Evolutionary conservation across 1,139 yeast genomes (phyloP), one percentile per base, ranked within the genome.

Genomic region (Sugiyamaella pinicola): DNA sequence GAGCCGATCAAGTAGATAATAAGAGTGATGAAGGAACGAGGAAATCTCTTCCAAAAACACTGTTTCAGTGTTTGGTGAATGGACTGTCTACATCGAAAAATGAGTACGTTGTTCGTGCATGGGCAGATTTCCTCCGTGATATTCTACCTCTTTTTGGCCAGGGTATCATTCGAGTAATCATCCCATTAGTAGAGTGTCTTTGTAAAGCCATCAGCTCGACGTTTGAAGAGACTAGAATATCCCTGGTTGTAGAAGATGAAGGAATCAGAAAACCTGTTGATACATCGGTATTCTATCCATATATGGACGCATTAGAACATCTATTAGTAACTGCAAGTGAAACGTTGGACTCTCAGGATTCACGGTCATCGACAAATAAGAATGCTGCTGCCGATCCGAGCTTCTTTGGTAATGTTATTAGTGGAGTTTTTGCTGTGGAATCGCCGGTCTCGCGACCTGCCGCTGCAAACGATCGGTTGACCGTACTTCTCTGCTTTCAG

Each of bases 341-440:
- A 5, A 62, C 77, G 81, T 55, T 84, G 75, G 62, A 68, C 80
- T 52, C 62, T 69, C 57, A 53, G 65, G 75, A 51, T 17, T 43
- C 51, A 5, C 47, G 50, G 5, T 19, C 42, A 10, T n/a, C 38
- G 5, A 18, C 53, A 9, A 22, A 49, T 15, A 52, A 55, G 37
- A 45, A 34, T 24, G 8, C 43, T 22, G 12, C 47, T 10, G 35
- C 35, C 7, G 62, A 59, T 24, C 57, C 60, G 6, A 62, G 66
- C 0, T 85, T 87, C 64, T 79, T 87, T 58, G 89, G 89, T 0
- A 82, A 81, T 55, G 91, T 87, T 10, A 85, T 86, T 47, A 90
- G 87, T 58, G 96, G 96, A 2, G 96, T 90, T 0, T 88, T 91
- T 64, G 86, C 84, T 55, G 81, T 86, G 9, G 97, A 90, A 60